Conservation (phyloP, 2,329 filamentous ascomycete species). For the Colletotrichum tropicale region DNA sequence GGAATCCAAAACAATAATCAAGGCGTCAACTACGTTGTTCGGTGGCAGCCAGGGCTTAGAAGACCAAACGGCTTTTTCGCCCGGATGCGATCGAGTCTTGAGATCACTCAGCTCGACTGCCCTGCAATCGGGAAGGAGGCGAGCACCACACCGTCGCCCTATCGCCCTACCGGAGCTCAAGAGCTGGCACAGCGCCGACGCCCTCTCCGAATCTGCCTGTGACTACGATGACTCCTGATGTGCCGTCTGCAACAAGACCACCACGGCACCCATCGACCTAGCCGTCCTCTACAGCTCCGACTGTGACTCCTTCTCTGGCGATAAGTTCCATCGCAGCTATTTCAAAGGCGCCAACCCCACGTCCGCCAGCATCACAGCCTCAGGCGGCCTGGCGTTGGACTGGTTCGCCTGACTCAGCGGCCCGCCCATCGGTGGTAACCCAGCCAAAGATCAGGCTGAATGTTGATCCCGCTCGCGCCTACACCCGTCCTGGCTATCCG, state of each 20-base stretch:
- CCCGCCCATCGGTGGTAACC: conserved; percentile 62
- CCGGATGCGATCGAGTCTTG: neutral
- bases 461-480: no score
- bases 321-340: no score
- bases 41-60: neutral
- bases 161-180: conserved; percentile 57
- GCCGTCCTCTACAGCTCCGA: conserved; percentile 41
- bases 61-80: neutral
- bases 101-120: neutral
- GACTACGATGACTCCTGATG: conserved; percentile 73
- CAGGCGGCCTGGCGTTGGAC: conserved; percentile 72
- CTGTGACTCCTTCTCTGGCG: no score
- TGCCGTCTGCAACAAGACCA: conserved; percentile 61
- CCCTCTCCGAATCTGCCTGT: conserved; percentile 69
- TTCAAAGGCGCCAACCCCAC: conserved; percentile 70
- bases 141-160: conserved; percentile 35
- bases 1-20: neutral
- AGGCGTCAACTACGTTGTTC: neutral
- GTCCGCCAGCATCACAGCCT: conserved; percentile 60
- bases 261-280: conserved; percentile 52
- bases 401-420: conserved; percentile 69
- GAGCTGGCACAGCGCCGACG: conserved; percentile 73
- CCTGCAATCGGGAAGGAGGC: neutral
- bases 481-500: neutral
- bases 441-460: neutral